Evolutionary conservation across 345 rosid species (phyloP).

Genomic region (Iberis pinnata): DNA sequence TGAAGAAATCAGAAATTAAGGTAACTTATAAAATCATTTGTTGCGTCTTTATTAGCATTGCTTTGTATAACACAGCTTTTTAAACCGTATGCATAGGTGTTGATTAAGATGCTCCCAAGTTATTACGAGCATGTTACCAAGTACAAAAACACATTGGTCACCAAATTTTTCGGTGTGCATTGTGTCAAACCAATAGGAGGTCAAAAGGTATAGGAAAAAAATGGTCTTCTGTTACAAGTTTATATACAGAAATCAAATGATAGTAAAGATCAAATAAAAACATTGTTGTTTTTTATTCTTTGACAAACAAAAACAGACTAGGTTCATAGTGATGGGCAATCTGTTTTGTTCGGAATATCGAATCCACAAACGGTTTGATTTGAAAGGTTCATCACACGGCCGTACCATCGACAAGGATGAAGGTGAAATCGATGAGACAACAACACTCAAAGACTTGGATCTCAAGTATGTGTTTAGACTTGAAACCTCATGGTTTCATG

Average conservation of each 20-base stretch:
- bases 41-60: neutral
- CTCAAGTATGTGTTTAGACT: constrained; percentile 51
- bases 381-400: constrained; percentile 71
- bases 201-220: constrained; percentile 42
- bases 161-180: constrained; percentile 69
- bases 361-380: constrained; percentile 58
- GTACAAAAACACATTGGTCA: constrained; percentile 56
- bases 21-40: constrained; percentile 26
- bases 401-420: constrained; percentile 50
- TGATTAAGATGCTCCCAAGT: constrained; percentile 53
- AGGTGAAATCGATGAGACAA: constrained; percentile 50
- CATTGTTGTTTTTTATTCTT: neutral
- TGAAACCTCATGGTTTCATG: constrained; percentile 50
- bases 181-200: constrained; percentile 61
- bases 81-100: constrained; percentile 40
- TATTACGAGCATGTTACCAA: constrained; percentile 59
- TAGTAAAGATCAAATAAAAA: neutral
- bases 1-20: constrained; percentile 71
- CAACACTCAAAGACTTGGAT: constrained; percentile 72
- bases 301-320: constrained; percentile 34
- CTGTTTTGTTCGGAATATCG: constrained; percentile 55
- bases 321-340: constrained; percentile 67
- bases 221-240: neutral
- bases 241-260: neutral
- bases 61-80: neutral